Base-by-base conservation (phyloP, 257 asterid species). In the Schizonepeta tenuifolia region DNA sequence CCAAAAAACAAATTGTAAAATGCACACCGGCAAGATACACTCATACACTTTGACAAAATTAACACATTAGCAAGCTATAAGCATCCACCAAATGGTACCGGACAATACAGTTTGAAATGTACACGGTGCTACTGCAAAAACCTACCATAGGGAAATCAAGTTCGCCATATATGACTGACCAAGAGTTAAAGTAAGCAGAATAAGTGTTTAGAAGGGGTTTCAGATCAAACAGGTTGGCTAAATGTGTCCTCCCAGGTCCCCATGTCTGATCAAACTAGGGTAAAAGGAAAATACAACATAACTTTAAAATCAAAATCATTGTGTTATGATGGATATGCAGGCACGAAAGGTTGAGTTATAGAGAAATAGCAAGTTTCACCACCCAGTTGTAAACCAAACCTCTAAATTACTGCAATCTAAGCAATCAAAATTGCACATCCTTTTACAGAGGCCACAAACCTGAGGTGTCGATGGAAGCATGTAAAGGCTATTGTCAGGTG, bases 381-480 rank as follows among this genome's bases (percentile, higher is more conserved):
- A 44, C 9, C 46, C 58, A 10, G 63, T 41, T 63, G 74, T 62
- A 57, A 35, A 41, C 5, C 10, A 54, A 28, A 21, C 38, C 33
- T 51, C 35, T 14, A 58, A 69, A 65, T 40, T 62, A 44, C 65
- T 40, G 67, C 69, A 70, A 43, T 67, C 54, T 12, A 33, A 58
- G 69, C 22, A 65, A 71, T 47, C 43, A 71, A 67, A 38, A 35
- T 49, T 68, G 40, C 67, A 51, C 60, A 58, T 75, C 43, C 28
- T 53, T 38, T 53, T 50, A 65, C 53, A 63, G 65, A 50, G 57
- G 68, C 80, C 74, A 80, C 84, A 22, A 74, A 95, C 99, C 99
- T 92, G 98, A 79, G 97, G 87, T 63, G 96, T 90, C 55, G 97
- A 87, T 44, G 99, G 99, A 78, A 95, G 97, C 98, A 95, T 95